Evolutionary conservation across 2,329 filamentous ascomycete species (phyloP).

Genomic region (Ilyonectria mors-panacis): DNA sequence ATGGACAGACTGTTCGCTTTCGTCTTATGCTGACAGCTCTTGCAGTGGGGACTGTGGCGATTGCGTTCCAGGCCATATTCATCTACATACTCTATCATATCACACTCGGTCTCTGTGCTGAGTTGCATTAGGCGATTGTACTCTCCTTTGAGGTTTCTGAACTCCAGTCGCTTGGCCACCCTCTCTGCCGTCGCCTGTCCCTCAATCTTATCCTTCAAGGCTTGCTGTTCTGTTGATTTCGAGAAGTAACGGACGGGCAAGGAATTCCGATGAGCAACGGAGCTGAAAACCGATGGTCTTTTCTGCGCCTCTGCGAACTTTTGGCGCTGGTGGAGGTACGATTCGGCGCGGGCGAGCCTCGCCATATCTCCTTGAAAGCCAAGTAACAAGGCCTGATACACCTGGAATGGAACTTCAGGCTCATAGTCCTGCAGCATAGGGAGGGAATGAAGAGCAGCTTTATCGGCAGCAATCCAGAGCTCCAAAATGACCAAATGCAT

Average conservation of each 20-base stretch:
- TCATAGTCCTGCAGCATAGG: slow-evolving; percentile 63
- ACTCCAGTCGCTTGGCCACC: slow-evolving; percentile 31
- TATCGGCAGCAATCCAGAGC: slow-evolving; percentile 72
- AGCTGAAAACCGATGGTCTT: slow-evolving; percentile 29
- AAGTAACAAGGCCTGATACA: slow-evolving; percentile 63
- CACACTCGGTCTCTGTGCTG: slow-evolving; percentile 18
- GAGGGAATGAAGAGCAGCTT: slow-evolving; percentile 54
- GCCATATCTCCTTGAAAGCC: slow-evolving; percentile 60
- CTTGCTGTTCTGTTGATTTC: slow-evolving; percentile 52
- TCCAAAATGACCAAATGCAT: slow-evolving; percentile 71
- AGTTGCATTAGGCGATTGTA: slow-evolving; percentile 31
- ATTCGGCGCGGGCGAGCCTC: slow-evolving; percentile 62
- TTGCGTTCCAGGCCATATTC: neutral
- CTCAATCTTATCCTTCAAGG: slow-evolving; percentile 55
- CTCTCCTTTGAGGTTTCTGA: slow-evolving; percentile 15
- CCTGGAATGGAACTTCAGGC: slow-evolving; percentile 56
- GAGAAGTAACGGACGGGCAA: slow-evolving; percentile 40
- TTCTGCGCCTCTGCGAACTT: neutral
- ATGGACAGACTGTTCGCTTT: slow-evolving; percentile 60
- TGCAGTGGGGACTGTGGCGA: slow-evolving; percentile 47
- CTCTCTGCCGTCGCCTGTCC: slow-evolving; percentile 48
- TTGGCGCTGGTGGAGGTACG: slow-evolving; percentile 51
- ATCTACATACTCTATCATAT: slow-evolving; percentile 8
- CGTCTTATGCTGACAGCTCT: slow-evolving; percentile 51
- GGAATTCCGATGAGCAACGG: slow-evolving; percentile 28